Percentiles rank a stretch among this genome's conserved stretches.
These are phyloP conservation scores for Tephrocybe sp. DNA, from an alignment of 768 basidiomycete genomes.

Conservation along the genomic window DNA sequence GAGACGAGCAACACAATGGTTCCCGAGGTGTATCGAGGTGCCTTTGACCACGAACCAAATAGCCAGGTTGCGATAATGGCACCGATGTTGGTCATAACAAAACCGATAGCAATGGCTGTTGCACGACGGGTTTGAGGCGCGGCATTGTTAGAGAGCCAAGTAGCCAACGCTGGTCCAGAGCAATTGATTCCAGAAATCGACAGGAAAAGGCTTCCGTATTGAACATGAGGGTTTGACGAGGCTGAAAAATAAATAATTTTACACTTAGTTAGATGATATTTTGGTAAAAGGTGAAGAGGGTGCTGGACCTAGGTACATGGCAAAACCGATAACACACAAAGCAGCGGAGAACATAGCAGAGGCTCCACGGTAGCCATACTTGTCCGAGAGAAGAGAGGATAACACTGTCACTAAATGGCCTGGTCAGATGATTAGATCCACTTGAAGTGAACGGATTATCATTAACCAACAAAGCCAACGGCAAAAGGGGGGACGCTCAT, in stretches of 20 bases:
- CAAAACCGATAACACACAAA: slow-evolving; percentile 33
- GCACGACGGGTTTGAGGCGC: slow-evolving; percentile 46
- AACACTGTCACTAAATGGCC: slow-evolving; percentile 23
- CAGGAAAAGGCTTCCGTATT: slow-evolving; percentile 47
- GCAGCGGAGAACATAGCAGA: slow-evolving; percentile 28
- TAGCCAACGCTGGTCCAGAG: slow-evolving; percentile 34
- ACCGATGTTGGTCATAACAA: slow-evolving; percentile 39
- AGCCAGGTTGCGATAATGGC: slow-evolving; percentile 59
- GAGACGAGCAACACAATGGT: slow-evolving; percentile 36
- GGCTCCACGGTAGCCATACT: slow-evolving; percentile 23
- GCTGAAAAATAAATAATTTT: too few species aligned
- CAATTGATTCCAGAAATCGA: slow-evolving; percentile 38
- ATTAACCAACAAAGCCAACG: slow-evolving; percentile 27
- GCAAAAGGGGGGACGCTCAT: slow-evolving; percentile 46
- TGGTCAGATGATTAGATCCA: neutral
- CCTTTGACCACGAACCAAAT: slow-evolving; percentile 43
- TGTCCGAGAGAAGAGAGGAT: slow-evolving; percentile 22
- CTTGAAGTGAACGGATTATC: neutral
- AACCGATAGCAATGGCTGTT: slow-evolving; percentile 40
- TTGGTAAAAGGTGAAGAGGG: too few species aligned
- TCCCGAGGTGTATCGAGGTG: slow-evolving; percentile 45
- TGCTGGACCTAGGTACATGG: slow-evolving; percentile 39
- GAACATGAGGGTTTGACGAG: slow-evolving; percentile 25
- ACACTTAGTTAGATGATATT: too few species aligned
- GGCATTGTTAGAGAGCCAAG: slow-evolving; percentile 52